These are phyloP conservation scores for Millerozyma acaciae DNA, from an alignment of 805 yeast genomes.

Conservation along the genomic window DNA sequence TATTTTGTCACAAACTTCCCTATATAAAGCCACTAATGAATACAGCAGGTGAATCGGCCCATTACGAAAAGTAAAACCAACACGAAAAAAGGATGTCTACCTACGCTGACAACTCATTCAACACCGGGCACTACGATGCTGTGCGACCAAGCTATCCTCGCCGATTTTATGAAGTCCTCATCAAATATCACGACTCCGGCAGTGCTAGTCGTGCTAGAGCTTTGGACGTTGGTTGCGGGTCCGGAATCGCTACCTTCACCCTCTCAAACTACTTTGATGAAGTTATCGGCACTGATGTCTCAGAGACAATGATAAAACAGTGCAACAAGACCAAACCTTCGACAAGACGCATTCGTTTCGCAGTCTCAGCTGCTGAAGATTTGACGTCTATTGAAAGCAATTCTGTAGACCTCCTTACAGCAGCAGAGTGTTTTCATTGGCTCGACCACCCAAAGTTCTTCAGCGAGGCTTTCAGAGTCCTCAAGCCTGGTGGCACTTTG, in stretches of 20 bases:
- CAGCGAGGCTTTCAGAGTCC: conserved; percentile 42
- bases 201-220: conserved; percentile 18
- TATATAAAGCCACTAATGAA: too few species aligned
- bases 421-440: conserved; percentile 92
- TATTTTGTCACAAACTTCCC: too few species aligned
- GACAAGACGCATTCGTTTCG: conserved; percentile 15
- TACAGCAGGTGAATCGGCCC: too few species aligned
- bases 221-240: conserved; percentile 77
- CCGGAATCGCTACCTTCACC: conserved; percentile 68
- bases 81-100: conserved; percentile 62
- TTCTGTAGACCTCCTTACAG: conserved; percentile 61
- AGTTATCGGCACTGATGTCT: conserved; percentile 58
- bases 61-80: too few species aligned
- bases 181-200: conserved; percentile 12
- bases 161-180: conserved; percentile 14
- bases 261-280: conserved; percentile 41
- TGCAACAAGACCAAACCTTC: conserved; percentile 17
- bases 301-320: conserved; percentile 17
- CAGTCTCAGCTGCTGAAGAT: conserved; percentile 21
- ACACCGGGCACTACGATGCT: conserved; percentile 48
- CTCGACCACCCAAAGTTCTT: conserved; percentile 55
- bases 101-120: conserved; percentile 50
- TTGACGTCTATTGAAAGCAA: too few species aligned
- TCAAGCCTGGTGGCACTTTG: conserved; percentile 62
- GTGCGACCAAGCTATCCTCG: conserved; percentile 69